These are phyloP conservation scores for Penstemon barbatus DNA, from an alignment of 257 asterid species.

Conservation along the genomic window DNA sequence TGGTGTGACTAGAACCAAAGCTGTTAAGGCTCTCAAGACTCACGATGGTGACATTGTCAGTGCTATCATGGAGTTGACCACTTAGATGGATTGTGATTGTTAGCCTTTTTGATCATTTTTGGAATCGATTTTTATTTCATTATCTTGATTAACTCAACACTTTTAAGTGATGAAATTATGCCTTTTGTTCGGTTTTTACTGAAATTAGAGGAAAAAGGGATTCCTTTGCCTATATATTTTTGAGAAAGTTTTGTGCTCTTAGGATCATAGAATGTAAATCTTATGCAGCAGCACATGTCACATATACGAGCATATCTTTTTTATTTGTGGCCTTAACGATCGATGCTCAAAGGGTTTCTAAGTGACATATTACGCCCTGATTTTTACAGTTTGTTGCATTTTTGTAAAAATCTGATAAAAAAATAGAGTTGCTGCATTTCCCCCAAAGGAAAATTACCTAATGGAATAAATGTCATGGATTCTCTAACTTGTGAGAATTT, in stretches of 20 bases:
- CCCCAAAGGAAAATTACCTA: too few relatives aligned
- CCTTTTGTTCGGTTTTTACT: neutral
- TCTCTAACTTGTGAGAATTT: too few relatives aligned
- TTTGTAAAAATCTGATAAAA: too few relatives aligned
- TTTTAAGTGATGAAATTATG: slow-evolving; percentile 25
- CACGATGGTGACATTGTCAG: slow-evolving; percentile 82
- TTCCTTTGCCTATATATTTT: neutral
- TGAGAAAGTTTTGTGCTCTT: neutral
- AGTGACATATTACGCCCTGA: too few relatives aligned
- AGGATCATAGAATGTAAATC: neutral
- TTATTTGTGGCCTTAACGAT: too few relatives aligned
- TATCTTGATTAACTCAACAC: slow-evolving; percentile 14
- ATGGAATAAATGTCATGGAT: too few relatives aligned
- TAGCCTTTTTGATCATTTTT: slow-evolving; percentile 28
- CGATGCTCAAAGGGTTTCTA: too few relatives aligned
- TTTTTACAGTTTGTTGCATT: too few relatives aligned
- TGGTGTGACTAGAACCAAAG: slow-evolving; percentile 70
- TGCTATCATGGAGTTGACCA: slow-evolving; percentile 91
- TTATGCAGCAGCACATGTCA: neutral
- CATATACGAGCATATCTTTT: too few relatives aligned
- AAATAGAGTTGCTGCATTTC: too few relatives aligned
- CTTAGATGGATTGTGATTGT: slow-evolving; percentile 26
- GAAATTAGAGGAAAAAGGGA: neutral
- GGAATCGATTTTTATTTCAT: slow-evolving; percentile 24
- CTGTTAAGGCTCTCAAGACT: slow-evolving; percentile 82